A percentile compares a stretch with the other conserved stretches of the same genome.
phyloP scores from a whole-genome alignment of 2,329 filamentous ascomycete species.

The Trichophyton simii region DNA sequence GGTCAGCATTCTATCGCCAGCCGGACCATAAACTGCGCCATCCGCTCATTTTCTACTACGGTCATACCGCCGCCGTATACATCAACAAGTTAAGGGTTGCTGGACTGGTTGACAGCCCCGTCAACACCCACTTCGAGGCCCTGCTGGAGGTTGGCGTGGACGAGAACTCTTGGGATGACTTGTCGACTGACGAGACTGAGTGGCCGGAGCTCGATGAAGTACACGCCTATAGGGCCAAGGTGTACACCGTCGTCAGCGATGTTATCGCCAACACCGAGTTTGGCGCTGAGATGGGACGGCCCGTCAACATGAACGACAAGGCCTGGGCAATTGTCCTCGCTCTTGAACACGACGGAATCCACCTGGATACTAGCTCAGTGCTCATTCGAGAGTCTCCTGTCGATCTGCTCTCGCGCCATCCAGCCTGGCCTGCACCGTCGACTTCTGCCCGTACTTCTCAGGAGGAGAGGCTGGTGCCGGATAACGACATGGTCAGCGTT shows the following conservation, averaged over 20 bases:
- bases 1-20: neutral
- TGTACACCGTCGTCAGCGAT: neutral
- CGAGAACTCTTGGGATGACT: neutral
- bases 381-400: neutral
- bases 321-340: neutral
- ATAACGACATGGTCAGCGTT: neutral
- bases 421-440: neutral
- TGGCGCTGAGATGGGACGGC: neutral
- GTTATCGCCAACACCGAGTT: neutral
- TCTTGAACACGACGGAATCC: slow-evolving; percentile 1
- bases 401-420: neutral
- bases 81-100: neutral
- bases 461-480: neutral
- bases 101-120: neutral
- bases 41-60: neutral
- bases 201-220: slow-evolving; percentile 1
- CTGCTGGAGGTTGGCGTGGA: slow-evolving; percentile 1
- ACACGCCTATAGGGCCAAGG: neutral
- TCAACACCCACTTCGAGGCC: neutral
- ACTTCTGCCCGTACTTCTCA: neutral
- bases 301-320: neutral
- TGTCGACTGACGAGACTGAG: neutral
- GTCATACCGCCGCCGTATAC: neutral
- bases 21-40: neutral
- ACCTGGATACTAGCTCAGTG: neutral